Evolutionary conservation across 202 grass and related monocot genomes (phyloP).

Genomic region (Carex arenaria): DNA sequence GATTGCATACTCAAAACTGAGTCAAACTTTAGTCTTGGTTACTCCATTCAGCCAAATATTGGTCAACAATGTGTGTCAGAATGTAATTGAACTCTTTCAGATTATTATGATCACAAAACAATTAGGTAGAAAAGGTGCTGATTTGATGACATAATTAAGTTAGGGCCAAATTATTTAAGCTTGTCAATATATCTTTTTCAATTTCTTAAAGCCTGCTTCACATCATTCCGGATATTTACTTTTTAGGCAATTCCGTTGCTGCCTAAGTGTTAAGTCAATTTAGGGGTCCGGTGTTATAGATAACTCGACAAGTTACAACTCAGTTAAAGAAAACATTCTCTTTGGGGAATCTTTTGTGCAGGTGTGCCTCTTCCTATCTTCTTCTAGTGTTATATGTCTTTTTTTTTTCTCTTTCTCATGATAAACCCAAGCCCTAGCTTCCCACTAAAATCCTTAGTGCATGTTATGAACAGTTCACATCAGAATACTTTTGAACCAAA

Average conservation of each 20-base stretch:
- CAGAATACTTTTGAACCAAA: neutral
- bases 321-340: neutral
- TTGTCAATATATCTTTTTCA: neutral
- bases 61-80: no score
- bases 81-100: neutral
- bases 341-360: neutral
- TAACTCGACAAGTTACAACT: neutral
- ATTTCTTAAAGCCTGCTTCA: neutral
- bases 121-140: neutral
- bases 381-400: neutral
- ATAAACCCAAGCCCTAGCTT: neutral
- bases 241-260: neutral
- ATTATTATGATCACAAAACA: neutral
- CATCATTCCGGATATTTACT: neutral
- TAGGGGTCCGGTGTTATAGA: neutral
- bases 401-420: neutral
- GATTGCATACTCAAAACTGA: neutral
- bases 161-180: neutral
- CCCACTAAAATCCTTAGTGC: neutral
- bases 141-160: neutral
- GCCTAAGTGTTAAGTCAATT: neutral
- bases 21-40: neutral
- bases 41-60: neutral
- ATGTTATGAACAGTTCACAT: neutral
- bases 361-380: neutral